phyloP scores from a whole-genome alignment of 495 filamentous ascomycete species.

The Daldinia vernicosa region DNA sequence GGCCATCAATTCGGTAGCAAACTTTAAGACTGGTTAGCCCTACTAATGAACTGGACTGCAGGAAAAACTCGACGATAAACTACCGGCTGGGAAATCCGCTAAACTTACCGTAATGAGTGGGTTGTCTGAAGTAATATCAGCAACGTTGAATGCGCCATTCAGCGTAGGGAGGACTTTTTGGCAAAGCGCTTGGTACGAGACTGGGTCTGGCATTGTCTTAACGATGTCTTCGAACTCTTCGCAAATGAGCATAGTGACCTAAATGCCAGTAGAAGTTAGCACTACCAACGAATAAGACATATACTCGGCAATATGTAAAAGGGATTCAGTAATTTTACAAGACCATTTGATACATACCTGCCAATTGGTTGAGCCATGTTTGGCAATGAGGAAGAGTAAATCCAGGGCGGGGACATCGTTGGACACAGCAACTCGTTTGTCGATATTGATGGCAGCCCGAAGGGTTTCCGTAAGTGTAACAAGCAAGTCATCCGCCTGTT shows the following conservation, averaged over 20 bases:
- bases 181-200: conserved; percentile 81
- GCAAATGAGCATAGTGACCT: conserved; percentile 67
- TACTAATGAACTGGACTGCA: not conserved
- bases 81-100: not conserved
- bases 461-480: conserved; percentile 90
- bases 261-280: conserved; percentile 20
- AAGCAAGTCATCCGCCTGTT: conserved; percentile 88
- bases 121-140: conserved; percentile 81
- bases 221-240: conserved; percentile 92
- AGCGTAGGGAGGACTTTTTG: conserved; percentile 86
- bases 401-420: conserved; percentile 74
- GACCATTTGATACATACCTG: conserved; percentile 67
- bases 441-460: conserved; percentile 79
- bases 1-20: conserved; percentile 84
- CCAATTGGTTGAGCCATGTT: conserved; percentile 86
- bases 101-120: conserved; percentile 73
- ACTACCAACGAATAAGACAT: not conserved
- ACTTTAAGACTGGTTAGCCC: conserved; percentile 50
- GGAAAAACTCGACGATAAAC: not conserved
- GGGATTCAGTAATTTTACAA: not conserved
- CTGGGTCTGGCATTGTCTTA: conserved; percentile 67
- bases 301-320: not conserved
- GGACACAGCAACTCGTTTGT: conserved; percentile 74
- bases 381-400: conserved; percentile 87
- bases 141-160: conserved; percentile 88